A percentile compares a stretch with the other conserved stretches of the same genome.
Evolutionary conservation across 163 green algal species (phyloP).

Genomic region (Volvox carteri): DNA sequence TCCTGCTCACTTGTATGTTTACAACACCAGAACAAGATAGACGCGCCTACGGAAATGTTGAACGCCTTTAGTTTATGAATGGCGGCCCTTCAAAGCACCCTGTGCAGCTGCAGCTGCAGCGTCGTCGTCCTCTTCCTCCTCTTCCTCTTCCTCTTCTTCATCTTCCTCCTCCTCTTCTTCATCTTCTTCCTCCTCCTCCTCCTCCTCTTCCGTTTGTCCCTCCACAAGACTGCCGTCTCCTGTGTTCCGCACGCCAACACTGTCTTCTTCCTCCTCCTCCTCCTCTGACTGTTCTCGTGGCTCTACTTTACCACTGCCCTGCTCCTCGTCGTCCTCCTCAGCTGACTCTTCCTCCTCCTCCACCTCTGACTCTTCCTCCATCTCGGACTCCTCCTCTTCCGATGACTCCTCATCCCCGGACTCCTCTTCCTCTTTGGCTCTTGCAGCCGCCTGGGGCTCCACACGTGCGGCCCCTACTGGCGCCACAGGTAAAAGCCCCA

Average conservation of each 20-base stretch:
- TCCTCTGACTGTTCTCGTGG: background rate
- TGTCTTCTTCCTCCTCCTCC: background rate
- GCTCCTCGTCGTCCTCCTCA: conserved; percentile 8
- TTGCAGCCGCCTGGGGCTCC: background rate
- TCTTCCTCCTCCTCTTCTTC: background rate
- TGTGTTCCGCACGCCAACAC: no score
- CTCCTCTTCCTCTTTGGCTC: conserved; percentile 5
- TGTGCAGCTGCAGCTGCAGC: no score
- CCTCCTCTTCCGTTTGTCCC: conserved; percentile 1
- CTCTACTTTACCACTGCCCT: background rate
- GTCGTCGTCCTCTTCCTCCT: no score
- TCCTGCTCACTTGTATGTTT: no score
- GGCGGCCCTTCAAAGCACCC: no score
- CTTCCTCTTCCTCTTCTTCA: background rate
- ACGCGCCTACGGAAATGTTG: no score
- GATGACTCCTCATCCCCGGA: background rate
- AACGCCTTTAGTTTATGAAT: no score
- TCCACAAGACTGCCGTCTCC: background rate
- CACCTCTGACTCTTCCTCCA: background rate
- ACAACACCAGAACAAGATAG: no score
- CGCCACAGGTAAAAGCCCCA: background rate
- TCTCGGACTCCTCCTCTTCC: background rate
- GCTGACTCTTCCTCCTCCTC: conserved; percentile 17
- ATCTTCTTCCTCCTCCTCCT: conserved; percentile 5
- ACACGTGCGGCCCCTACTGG: background rate